Percentiles rank a stretch among this genome's conserved stretches.
These are phyloP conservation scores for Diaporthe amygdali DNA, from an alignment of 2,329 filamentous ascomycete genomes.

Conservation along the genomic window DNA sequence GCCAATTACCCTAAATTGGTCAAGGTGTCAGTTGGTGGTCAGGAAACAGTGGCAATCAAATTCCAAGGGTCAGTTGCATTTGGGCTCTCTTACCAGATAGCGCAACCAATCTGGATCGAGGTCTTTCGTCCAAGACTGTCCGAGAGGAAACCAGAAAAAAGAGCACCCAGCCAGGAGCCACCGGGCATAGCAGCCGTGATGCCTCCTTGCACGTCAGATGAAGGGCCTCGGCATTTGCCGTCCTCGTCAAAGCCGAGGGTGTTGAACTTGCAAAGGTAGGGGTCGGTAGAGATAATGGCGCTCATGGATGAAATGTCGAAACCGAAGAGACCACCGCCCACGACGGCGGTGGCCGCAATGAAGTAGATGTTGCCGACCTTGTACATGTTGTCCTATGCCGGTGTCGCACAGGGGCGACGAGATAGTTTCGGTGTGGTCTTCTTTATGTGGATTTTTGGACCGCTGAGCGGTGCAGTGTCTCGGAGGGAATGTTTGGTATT, in stretches of 20 bases:
- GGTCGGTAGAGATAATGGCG: slow-evolving; percentile 46
- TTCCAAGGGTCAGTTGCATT: too few species aligned
- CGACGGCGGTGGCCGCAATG: slow-evolving; percentile 48
- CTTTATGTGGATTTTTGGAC: neutral
- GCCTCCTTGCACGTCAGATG: slow-evolving; percentile 57
- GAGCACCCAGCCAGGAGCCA: slow-evolving; percentile 70
- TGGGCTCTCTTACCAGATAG: slow-evolving; percentile 51
- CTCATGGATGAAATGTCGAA: slow-evolving; percentile 44
- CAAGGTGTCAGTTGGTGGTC: neutral
- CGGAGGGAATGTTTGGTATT: neutral
- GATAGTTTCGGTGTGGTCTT: neutral
- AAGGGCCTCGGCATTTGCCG: slow-evolving; percentile 56
- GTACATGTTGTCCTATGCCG: slow-evolving; percentile 1
- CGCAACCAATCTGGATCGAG: slow-evolving; percentile 54
- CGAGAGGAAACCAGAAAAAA: slow-evolving; percentile 63
- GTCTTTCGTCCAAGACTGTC: slow-evolving; percentile 56
- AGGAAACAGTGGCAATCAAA: neutral
- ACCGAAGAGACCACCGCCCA: slow-evolving; percentile 33
- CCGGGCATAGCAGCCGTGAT: slow-evolving; percentile 75
- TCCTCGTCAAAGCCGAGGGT: slow-evolving; percentile 40
- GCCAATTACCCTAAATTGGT: slow-evolving; percentile 47
- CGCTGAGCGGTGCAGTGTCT: neutral
- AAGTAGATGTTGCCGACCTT: slow-evolving; percentile 46
- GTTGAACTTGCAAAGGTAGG: slow-evolving; percentile 50
- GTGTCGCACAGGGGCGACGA: neutral